A percentile compares a stretch with the other conserved stretches of the same genome.
Evolutionary conservation across 257 asterid species (phyloP).

Genomic region (Jacaranda mimosifolia): DNA sequence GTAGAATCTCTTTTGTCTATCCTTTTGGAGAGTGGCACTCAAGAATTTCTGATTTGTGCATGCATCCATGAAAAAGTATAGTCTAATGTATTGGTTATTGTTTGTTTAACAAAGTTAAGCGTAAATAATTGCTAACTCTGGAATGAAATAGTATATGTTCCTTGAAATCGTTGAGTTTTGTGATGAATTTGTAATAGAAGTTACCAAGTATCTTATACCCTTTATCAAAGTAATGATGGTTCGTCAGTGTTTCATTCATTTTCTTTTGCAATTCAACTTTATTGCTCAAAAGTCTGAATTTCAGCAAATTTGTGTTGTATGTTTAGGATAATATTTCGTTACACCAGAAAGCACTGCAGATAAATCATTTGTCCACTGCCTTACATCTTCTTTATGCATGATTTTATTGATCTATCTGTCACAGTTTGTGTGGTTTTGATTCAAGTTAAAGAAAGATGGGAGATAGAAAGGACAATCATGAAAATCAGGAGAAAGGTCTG

Average conservation of each 20-base stretch:
- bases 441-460: conserved; percentile 48
- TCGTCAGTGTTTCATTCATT: neutral
- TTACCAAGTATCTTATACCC: neutral
- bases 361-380: neutral
- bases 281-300: neutral
- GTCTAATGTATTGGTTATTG: neutral
- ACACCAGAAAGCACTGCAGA: neutral
- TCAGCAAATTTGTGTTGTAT: neutral
- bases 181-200: neutral
- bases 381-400: conserved; percentile 17
- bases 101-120: neutral
- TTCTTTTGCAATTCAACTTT: neutral
- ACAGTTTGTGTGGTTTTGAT: conserved; percentile 26
- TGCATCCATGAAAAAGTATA: neutral
- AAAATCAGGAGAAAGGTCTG: conserved; percentile 67
- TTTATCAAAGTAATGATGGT: neutral
- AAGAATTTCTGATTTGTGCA: neutral
- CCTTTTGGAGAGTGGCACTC: no score
- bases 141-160: neutral
- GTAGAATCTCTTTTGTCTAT: neutral
- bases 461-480: conserved; percentile 49
- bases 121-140: conserved; percentile 8
- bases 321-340: neutral
- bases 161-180: conserved; percentile 1
- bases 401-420: conserved; percentile 18